Evolutionary conservation across 2,329 filamentous ascomycete genomes (phyloP).

Genomic region (Aspergillus flavus): DNA sequence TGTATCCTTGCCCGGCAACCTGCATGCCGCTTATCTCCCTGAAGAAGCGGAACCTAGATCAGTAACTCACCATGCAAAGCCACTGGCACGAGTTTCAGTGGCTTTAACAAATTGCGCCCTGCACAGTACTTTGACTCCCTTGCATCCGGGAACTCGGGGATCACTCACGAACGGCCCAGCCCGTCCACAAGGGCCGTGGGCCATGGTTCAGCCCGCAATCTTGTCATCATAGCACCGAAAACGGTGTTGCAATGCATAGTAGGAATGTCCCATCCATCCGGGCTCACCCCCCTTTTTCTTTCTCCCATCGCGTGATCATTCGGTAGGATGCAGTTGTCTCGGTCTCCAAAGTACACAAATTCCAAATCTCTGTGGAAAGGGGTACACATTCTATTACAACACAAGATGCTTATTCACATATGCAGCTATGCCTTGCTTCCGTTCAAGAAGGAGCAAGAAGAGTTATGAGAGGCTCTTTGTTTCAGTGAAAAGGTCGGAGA

Average conservation of each 20-base stretch:
- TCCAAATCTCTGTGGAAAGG: background rate
- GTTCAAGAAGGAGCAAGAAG: background rate
- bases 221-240: background rate
- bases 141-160: slow-evolving; percentile 13
- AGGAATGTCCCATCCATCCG: slow-evolving; percentile 1
- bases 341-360: background rate
- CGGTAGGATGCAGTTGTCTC: background rate
- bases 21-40: background rate
- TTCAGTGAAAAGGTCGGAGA: background rate
- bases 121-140: slow-evolving; percentile 11
- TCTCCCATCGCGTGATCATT: background rate
- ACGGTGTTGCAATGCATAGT: background rate
- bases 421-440: slow-evolving; percentile 3
- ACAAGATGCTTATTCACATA: background rate
- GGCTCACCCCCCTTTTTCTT: background rate
- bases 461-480: background rate
- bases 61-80: background rate
- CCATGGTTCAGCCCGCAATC: background rate
- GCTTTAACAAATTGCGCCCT: background rate
- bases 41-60: background rate
- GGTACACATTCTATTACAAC: background rate
- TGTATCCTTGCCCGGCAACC: slow-evolving; percentile 3
- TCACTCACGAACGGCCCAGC: slow-evolving; percentile 20
- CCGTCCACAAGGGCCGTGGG: slow-evolving; percentile 15
- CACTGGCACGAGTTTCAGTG: background rate